These are phyloP conservation scores for Helminthosporium solani DNA, from an alignment of 2,329 filamentous ascomycete genomes.

Conservation along the genomic window DNA sequence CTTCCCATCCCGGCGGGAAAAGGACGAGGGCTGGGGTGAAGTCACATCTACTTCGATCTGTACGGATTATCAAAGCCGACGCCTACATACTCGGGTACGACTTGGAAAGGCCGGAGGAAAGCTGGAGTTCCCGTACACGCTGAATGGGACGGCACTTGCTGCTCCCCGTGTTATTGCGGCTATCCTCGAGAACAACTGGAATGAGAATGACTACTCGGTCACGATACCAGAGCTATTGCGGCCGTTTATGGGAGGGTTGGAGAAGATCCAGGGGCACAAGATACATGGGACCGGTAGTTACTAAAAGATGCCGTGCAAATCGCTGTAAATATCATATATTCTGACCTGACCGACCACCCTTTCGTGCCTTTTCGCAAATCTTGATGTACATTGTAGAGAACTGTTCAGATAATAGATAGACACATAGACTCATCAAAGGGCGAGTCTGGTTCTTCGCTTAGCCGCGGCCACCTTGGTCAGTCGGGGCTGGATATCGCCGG, in stretches of 20 bases:
- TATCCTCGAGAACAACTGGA: slow-evolving; percentile 87
- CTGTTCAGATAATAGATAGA: too few relatives aligned
- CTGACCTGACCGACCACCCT: too few relatives aligned
- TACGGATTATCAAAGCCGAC: slow-evolving; percentile 88
- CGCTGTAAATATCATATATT: too few relatives aligned
- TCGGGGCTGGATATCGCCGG: slow-evolving; percentile 11
- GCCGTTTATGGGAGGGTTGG: slow-evolving; percentile 71
- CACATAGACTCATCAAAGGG: slow-evolving; percentile 17
- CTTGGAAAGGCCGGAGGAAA: slow-evolving; percentile 48
- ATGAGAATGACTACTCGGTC: slow-evolving; percentile 67
- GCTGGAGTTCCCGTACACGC: slow-evolving; percentile 77
- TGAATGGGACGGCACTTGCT: slow-evolving; percentile 92
- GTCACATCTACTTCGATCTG: slow-evolving; percentile 88
- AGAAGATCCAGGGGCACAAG: slow-evolving; percentile 31
- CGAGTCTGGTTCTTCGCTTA: slow-evolving; percentile 31
- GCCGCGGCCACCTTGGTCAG: too few relatives aligned
- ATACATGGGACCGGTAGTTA: slow-evolving; percentile 16
- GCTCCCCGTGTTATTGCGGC: slow-evolving; percentile 87
- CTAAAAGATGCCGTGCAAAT: slow-evolving; percentile 3
- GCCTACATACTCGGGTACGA: slow-evolving; percentile 74
- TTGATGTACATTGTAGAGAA: too few relatives aligned
- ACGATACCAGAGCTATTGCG: slow-evolving; percentile 75
- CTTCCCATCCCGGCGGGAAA: slow-evolving; percentile 75
- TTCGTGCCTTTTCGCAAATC: slow-evolving; percentile 18
- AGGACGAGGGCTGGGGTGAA: slow-evolving; percentile 82